Conservation (phyloP, 2,329 filamentous ascomycete species). For the Fusarium sp. region DNA sequence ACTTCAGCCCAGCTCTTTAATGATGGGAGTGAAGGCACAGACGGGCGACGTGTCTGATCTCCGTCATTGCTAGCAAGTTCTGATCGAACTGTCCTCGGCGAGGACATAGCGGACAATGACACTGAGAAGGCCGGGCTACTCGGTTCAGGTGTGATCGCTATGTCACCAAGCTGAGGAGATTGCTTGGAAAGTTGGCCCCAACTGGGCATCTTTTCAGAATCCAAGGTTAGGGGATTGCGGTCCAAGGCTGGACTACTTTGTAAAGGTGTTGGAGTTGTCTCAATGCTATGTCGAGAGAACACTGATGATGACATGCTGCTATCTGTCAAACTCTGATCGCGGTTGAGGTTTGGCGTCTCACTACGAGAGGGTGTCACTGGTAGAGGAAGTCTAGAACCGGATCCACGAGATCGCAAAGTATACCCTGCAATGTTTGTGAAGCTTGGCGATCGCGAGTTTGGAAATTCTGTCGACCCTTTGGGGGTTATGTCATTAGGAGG, state of each 20-base stretch:
- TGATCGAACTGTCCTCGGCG: conserved; percentile 45
- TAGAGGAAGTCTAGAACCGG: conserved; percentile 55
- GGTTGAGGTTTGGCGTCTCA: conserved; percentile 51
- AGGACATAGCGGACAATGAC: conserved; percentile 50
- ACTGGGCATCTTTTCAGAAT: conserved; percentile 28
- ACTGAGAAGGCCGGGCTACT: conserved; percentile 45
- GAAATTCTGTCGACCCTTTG: conserved; percentile 25
- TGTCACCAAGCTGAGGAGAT: conserved; percentile 3
- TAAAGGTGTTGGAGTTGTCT: conserved; percentile 50
- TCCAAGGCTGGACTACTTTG: conserved; percentile 49
- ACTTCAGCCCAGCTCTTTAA: conserved; percentile 58
- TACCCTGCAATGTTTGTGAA: conserved; percentile 45
- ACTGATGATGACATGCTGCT: conserved; percentile 59
- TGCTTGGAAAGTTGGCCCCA: conserved; percentile 45
- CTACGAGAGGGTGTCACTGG: conserved; percentile 54
- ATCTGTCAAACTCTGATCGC: conserved; percentile 56
- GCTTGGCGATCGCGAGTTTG: conserved; percentile 44
- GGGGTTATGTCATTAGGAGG: conserved; percentile 15
- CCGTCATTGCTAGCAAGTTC: conserved; percentile 37
- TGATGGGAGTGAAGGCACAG: conserved; percentile 51
- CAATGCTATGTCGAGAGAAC: conserved; percentile 54
- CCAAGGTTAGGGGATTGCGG: conserved; percentile 18
- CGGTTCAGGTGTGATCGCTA: conserved; percentile 33
- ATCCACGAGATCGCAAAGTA: conserved; percentile 51
- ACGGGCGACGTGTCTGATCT: conserved; percentile 32